Base-by-base conservation (phyloP, 1,139 yeast species). In the Trichomonascaceae sp. region DNA sequence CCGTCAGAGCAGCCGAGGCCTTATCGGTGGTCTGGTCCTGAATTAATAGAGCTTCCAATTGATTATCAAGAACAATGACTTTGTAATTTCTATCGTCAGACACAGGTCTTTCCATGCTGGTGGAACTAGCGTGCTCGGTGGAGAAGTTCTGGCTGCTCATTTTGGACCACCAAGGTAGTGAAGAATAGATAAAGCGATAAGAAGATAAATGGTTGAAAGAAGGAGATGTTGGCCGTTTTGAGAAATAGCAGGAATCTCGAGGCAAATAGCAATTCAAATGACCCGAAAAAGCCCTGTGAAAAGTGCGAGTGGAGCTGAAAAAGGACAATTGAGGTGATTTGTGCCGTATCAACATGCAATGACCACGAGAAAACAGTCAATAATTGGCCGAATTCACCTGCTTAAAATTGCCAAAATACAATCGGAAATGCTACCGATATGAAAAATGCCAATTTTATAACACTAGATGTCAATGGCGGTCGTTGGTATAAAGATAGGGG, bases 1-100 rank as follows among this genome's bases (percentile, higher is more conserved):
- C 98, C 66, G 89, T 96, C 56, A 93, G 72, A 0, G 98, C 86
- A 1, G 98, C 98, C 0, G 96, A 95, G 0, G 97, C 81, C 70
- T 87, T 87, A 67, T 91, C 98, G 13, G 96, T 79, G n/a, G 81
- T 76, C 0, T 90, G 82, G 64, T 93, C 98, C 59, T 85, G 85
- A 56, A 93, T 87, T 55, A 93, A 69, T 53, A 93, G 72, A 0
- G 86, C 96, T 53, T 81, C 83, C 47, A 93, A 74, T 12, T 82
- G 78, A 66, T 93, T 93, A 6, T 79, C 70, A 47, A 93, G 76
- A 57, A 78, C 74, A 60, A 93, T 72, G 52, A 84, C 74, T 39
- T 91, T 77, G 68, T 93, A 93, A 38, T 76, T 69, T 54, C 97
- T 76, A 63, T 89, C 88, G 67, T 91, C 98, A 17, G 67, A 58